A percentile compares a stretch with the other conserved stretches of the same genome.
Evolutionary conservation across 345 rosid genomes (phyloP).

Genomic region (Kandelia obovata): DNA sequence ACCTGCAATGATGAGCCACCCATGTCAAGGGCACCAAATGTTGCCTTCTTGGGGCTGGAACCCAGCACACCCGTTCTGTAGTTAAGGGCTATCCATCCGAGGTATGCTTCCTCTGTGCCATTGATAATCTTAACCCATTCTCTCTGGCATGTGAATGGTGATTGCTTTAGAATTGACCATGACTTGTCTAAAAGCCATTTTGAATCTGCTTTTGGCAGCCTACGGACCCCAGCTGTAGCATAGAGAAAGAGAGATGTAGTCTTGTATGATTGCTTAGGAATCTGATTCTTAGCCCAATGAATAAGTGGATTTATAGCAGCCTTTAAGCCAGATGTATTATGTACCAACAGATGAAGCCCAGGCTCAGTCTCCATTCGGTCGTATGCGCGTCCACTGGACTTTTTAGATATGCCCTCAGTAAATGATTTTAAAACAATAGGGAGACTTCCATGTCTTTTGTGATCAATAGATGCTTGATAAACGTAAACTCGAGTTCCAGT

Average conservation of each 20-base stretch:
- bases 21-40: conserved; percentile 95
- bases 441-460: conserved; percentile 55
- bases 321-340: conserved; percentile 66
- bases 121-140: conserved; percentile 81
- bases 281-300: conserved; percentile 89
- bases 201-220: conserved; percentile 73
- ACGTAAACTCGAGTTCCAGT: conserved; percentile 94
- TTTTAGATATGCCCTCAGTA: conserved; percentile 67
- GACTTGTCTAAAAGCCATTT: conserved; percentile 86
- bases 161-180: conserved; percentile 71
- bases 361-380: conserved; percentile 99
- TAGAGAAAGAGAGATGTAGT: conserved; percentile 82
- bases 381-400: conserved; percentile 83
- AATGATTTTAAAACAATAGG: conserved; percentile 66
- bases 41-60: conserved; percentile 57
- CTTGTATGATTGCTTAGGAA: conserved; percentile 73
- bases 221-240: conserved; percentile 95
- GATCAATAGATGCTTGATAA: conserved; percentile 62
- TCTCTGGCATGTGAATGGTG: conserved; percentile 69
- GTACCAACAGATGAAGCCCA: conserved; percentile 81
- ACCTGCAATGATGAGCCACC: conserved; percentile 99
- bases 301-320: conserved; percentile 78
- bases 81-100: conserved; percentile 94
- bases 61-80: conserved; percentile 68
- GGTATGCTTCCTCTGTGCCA: conserved; percentile 95